Conservation (phyloP, 2,329 filamentous ascomycete genomes). For the Bipolaris oryzae region DNA sequence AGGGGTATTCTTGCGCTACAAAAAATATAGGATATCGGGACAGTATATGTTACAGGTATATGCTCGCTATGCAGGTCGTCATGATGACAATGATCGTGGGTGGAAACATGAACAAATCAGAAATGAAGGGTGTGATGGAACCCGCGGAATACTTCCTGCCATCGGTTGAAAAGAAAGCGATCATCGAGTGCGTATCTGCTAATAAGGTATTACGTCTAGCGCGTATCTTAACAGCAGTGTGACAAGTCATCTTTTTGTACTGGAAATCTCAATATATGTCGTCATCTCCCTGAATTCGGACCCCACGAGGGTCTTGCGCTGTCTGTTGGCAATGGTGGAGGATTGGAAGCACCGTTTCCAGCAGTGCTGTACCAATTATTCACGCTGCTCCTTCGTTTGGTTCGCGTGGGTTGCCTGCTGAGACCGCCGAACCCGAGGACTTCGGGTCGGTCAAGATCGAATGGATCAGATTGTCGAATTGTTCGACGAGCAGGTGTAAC, state of each 20-base stretch:
- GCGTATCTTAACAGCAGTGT: constrained; percentile 1
- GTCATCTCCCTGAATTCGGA: constrained; percentile 27
- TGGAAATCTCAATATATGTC: constrained; percentile 1
- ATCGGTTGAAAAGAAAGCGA: constrained; percentile 12
- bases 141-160: constrained; percentile 46
- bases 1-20: constrained; percentile 3
- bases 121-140: constrained; percentile 22
- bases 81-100: neutral
- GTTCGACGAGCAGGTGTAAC: constrained; percentile 24
- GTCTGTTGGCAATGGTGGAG: constrained; percentile 25
- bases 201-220: constrained; percentile 12
- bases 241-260: constrained; percentile 1
- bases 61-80: constrained; percentile 1
- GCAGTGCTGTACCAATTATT: constrained; percentile 34
- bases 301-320: constrained; percentile 27
- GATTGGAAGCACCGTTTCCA: constrained; percentile 14
- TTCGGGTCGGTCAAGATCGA: constrained; percentile 50
- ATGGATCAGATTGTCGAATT: constrained; percentile 49
- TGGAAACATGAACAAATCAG: neutral
- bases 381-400: constrained; percentile 37
- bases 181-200: constrained; percentile 6
- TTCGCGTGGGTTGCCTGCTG: constrained; percentile 32
- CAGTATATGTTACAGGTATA: constrained; percentile 4
- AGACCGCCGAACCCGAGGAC: constrained; percentile 44
- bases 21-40: constrained; percentile 1